These are phyloP conservation scores for Choricystis sp. DNA, from an alignment of 139 green algal species.

Conservation along the genomic window DNA sequence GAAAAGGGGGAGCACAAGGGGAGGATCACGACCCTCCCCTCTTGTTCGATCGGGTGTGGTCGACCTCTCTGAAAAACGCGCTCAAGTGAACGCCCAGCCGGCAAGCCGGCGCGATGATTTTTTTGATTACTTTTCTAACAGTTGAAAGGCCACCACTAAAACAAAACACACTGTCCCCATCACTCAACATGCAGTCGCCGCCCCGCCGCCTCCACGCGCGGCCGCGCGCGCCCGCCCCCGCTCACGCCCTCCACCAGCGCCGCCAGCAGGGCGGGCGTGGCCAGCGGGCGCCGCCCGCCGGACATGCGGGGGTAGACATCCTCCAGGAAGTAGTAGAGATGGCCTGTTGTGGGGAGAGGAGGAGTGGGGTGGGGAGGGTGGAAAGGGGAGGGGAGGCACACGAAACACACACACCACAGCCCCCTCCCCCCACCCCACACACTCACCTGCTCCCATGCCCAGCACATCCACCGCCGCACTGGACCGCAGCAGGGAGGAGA, in stretches of 20 bases:
- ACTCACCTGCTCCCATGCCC: slow-evolving; percentile 65
- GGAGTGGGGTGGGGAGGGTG: background rate
- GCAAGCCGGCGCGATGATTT: too few species aligned
- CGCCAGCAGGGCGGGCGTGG: slow-evolving; percentile 55
- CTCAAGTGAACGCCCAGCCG: too few species aligned
- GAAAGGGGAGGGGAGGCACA: background rate
- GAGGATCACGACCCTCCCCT: too few species aligned
- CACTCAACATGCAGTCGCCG: too few species aligned
- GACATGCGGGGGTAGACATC: slow-evolving; percentile 93
- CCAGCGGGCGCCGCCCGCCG: slow-evolving; percentile 43
- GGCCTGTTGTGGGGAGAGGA: slow-evolving; percentile 30
- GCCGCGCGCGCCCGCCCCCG: too few species aligned
- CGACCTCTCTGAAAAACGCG: too few species aligned
- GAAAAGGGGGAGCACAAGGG: too few species aligned
- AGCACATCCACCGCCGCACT: slow-evolving; percentile 81
- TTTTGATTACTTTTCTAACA: too few species aligned
- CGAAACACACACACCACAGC: background rate
- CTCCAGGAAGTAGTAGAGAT: slow-evolving; percentile 95
- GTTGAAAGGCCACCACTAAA: too few species aligned
- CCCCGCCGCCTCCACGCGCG: background rate
- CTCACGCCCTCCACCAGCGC: slow-evolving; percentile 23
- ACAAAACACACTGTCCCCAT: too few species aligned
- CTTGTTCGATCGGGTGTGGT: too few species aligned
- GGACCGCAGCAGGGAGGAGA: slow-evolving; percentile 78
- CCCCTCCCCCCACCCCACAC: background rate